Evolutionary conservation across 345 rosid species (phyloP), one percentile per base, ranked within the genome.

Genomic region (Acer yangbiense): DNA sequence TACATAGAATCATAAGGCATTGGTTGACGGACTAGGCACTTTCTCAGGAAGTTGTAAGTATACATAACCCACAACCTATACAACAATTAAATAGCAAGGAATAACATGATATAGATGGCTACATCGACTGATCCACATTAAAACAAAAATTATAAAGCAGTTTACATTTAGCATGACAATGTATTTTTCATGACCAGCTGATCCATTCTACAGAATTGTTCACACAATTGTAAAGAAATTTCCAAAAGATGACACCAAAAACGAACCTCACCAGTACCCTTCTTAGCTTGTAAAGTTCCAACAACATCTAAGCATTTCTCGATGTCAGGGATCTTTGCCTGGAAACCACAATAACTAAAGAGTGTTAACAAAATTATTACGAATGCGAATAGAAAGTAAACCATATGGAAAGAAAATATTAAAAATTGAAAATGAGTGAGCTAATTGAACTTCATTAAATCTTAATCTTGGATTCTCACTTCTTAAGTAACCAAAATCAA

Each of bases 271-370:
- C 93, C 94, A 80, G 85, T 69, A 75, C 81, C 97, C 91, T 86
- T 88, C 95, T 87, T 93, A 73, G 96, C 94, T 82, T 85, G 84
- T 82, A 96, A 87, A 77, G 95, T 92, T 54, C 94, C 90, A 76
- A 94, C 95, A 48, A 89, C 88, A 80, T 92, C 94, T 72, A 96
- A 87, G 84, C 98, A 96, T 77, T 96, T 96, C 85, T 88, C 95
- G 44, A 91, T 96, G 83, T 88, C 99, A 74, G 97, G 99, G 80
- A 88, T 92, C 87, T 96, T 96, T 65, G 95, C 95, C 98, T 93
- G 86, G 63, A 25, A 80, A 62, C 44, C 76, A 78, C 9, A 70
- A 82, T 18, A 78, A 70, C 43, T 3, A 78, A 76, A 54, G 10
- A 64, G 57, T 17, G 69, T 73, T 54, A 62, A 6, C 16, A 41